Evolutionary conservation across 495 filamentous ascomycete genomes (phyloP), one percentile per base, ranked within the genome.

Genomic region (Glarea lozoyensis): DNA sequence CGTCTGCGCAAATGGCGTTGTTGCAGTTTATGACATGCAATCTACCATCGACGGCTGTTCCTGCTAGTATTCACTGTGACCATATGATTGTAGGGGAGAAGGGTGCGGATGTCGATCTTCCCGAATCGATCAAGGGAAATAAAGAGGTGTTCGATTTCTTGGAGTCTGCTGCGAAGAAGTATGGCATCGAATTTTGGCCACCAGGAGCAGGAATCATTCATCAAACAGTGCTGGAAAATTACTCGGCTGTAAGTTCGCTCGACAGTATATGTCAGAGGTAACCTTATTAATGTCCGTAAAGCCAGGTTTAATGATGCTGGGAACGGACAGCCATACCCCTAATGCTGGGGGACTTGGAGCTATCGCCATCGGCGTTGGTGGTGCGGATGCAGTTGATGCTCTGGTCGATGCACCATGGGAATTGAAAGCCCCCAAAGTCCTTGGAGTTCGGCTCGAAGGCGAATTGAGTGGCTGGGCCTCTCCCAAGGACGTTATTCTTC

Each of bases 171-270:
- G 83, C 84, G 4, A 90, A 87, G 72, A 92, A 88, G 54, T 98
- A 95, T 59, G 92, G 92, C 17, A 95, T 98, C 52, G 90, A 96
- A 60, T 98, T 98, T 62, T 98, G 92, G 92, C 86, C 92, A 2
- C 92, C 92, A 0, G 93, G 93, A 40, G 92, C 92, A n/a, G 92
- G 92, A 46, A 98, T 98, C 46, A 98, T 98, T 50, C 92, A 98
- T 66, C 92, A 98, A 73, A 93, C 85, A 45, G 92, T 98, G 32
- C 68, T 98, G 53, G 92, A 98, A 70, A 97, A 97, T 65, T 98
- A 98, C 58, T 86, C 92, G n/a, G 81, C 88, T n/a, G n/a, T n/a
- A n/a, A n/a, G n/a, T n/a, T n/a, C n/a, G n/a, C n/a, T n/a, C n/a
- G n/a, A n/a, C n/a, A n/a, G n/a, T n/a, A n/a, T n/a, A n/a, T n/a